phyloP scores from a whole-genome alignment of 1,284 basidiomycete genomes.

The Austroboletus niveus region DNA sequence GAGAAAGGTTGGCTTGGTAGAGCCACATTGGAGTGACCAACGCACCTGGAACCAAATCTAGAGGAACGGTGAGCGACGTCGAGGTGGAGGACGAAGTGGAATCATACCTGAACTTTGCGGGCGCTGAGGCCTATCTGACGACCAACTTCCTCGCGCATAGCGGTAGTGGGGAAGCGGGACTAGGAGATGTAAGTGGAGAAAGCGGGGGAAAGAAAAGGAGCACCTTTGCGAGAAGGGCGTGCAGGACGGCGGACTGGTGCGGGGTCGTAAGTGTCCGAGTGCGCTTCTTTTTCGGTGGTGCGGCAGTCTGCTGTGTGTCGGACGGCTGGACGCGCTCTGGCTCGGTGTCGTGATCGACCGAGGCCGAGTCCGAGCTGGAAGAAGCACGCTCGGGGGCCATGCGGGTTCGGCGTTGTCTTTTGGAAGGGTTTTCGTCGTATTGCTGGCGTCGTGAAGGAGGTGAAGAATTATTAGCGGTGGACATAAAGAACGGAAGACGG shows the following conservation, averaged over 20 bases:
- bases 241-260: conserved; percentile 78
- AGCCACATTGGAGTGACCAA: conserved; percentile 1
- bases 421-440: conserved; percentile 19
- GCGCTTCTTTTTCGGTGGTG: conserved; percentile 74
- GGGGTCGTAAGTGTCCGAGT: conserved; percentile 81
- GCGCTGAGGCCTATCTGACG: conserved; percentile 80
- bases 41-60: conserved; percentile 85
- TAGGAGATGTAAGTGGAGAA: conserved; percentile 29
- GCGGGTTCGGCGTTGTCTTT: conserved; percentile 17
- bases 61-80: too few species aligned
- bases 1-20: conserved; percentile 10
- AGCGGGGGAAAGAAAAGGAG: conserved; percentile 1
- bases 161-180: conserved; percentile 84
- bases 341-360: conserved; percentile 54
- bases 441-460: conserved; percentile 23
- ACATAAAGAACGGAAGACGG: too few species aligned
- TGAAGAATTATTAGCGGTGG: too few species aligned
- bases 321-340: conserved; percentile 35
- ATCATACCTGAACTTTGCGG: conserved; percentile 79
- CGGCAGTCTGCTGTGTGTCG: conserved; percentile 23
- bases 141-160: conserved; percentile 81
- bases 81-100: too few species aligned
- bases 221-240: conserved; percentile 78
- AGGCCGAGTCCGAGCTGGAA: conserved; percentile 42
- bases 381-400: conserved; percentile 28